Percentiles rank a stretch among this genome's conserved stretches.
phyloP scores from a whole-genome alignment of 768 basidiomycete genomes.

The Boletellus emodensis region DNA sequence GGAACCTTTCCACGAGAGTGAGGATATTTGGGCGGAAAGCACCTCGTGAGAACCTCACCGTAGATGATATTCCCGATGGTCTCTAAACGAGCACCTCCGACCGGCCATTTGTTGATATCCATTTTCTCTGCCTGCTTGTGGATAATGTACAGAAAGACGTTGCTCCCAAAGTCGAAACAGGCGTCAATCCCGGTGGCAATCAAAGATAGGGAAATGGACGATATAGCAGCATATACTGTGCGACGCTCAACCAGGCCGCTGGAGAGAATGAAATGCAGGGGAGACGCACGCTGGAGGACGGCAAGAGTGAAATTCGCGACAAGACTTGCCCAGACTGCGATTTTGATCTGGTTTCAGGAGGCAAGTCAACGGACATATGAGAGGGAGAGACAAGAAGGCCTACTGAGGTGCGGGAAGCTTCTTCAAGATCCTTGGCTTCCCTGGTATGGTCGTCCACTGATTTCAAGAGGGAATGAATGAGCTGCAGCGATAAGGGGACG shows the following conservation, averaged over 20 bases:
- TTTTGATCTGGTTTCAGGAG: conserved; percentile 58
- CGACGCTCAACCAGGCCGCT: background rate
- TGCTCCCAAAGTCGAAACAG: conserved; percentile 79
- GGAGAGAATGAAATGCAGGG: background rate
- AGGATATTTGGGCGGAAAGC: background rate
- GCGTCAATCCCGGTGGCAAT: conserved; percentile 90
- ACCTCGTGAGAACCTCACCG: conserved; percentile 38
- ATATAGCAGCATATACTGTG: conserved; percentile 88
- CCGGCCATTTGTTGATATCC: conserved; percentile 87
- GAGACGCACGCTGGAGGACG: conserved; percentile 56
- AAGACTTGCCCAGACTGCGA: conserved; percentile 85
- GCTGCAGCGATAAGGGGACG: conserved; percentile 39
- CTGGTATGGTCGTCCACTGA: conserved; percentile 86
- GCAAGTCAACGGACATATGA: background rate
- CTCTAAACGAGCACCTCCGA: conserved; percentile 85
- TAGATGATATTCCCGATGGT: conserved; percentile 89
- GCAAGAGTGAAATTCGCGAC: conserved; percentile 69
- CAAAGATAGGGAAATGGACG: conserved; percentile 77
- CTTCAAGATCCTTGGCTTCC: conserved; percentile 71
- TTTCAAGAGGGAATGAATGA: conserved; percentile 84
- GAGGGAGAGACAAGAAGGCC: conserved; percentile 18
- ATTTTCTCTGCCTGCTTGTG: conserved; percentile 68
- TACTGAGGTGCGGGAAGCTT: conserved; percentile 63
- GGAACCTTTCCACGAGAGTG: conserved; percentile 37
- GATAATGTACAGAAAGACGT: conserved; percentile 74